Base-by-base conservation (phyloP, 495 filamentous ascomycete species). In the Podospora bellae-mahoneyi region DNA sequence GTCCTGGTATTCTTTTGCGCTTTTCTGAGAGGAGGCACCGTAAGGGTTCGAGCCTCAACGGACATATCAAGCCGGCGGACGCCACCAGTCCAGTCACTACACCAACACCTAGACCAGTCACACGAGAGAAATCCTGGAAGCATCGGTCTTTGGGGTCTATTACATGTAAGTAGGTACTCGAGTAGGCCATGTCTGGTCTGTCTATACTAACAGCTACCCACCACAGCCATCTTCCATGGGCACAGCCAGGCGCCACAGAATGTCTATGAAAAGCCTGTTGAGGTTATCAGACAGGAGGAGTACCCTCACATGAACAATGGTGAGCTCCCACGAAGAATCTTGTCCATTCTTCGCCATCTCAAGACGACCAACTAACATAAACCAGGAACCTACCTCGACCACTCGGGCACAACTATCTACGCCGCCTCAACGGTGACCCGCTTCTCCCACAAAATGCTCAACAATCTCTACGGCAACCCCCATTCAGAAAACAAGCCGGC, bases 331-430 rank as follows among this genome's bases (percentile, higher is more conserved):
- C 66, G 53, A 32, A 68, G 58, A 28, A 30, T 62, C 16, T 32
- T 13, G 18, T 10, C 28, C 9, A 15, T 20, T 18, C 4, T 58
- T 58, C 39, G 13, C 7, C 13, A 10, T 48, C 34, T 48, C 15
- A 48, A 10, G 13, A 48, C 39, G 9, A 2, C 9, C 39, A 48
- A 16, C 39, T 48, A 6, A 48, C 9, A 48, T 13, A 5, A 13
- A 10, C 5, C 16, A 84, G 81, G 81, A n/a, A 70, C 78, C 60
- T 93, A 93, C 76, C 86, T 93, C 30, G 91, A 93, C 72, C 90
- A 93, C 80, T 86, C 85, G 27, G 91, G 91, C 19, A 85, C 90
- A n/a, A 91, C 91, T 3, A 83, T 91, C 55, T 91, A 90, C 68
- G 84, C 90, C 20, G 85, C 79, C 72, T 88, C 90, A 15, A 80